Percentiles rank a stretch among this genome's conserved stretches.
phyloP scores from a whole-genome alignment of 331 rosid genomes.

The Telfairia occidentalis region DNA sequence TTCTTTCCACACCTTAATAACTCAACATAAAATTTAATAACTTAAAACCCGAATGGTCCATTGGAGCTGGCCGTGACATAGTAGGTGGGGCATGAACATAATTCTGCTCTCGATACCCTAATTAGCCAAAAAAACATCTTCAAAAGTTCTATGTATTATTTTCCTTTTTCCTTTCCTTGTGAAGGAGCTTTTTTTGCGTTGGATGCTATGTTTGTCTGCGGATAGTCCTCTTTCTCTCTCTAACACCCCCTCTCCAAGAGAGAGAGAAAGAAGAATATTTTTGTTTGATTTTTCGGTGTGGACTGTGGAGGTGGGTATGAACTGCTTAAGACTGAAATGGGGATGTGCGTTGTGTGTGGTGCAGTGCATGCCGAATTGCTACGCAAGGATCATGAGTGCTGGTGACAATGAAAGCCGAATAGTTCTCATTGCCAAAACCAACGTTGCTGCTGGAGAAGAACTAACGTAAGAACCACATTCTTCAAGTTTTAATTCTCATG shows the following conservation, averaged over 20 bases:
- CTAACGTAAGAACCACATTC: constrained; percentile 49
- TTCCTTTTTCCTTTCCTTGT: not conserved
- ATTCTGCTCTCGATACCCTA: no score
- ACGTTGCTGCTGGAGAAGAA: constrained; percentile 80
- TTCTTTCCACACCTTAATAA: no score
- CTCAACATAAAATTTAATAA: no score
- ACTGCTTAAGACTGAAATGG: not conserved
- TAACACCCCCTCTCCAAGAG: not conserved
- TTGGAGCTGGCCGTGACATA: no score
- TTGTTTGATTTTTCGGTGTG: not conserved
- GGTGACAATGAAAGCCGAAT: constrained; percentile 69
- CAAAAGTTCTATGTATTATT: not conserved
- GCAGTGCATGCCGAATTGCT: constrained; percentile 98
- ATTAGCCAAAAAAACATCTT: no score
- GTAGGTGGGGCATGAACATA: no score
- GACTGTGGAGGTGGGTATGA: no score
- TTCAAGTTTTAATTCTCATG: not conserved
- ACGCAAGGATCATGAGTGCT: constrained; percentile 75
- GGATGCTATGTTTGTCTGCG: not conserved
- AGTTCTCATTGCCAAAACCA: constrained; percentile 79
- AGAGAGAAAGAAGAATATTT: no score
- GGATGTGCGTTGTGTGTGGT: constrained; percentile 10
- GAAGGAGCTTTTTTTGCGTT: not conserved
- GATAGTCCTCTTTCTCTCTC: not conserved
- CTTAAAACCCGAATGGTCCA: no score